A percentile compares a stretch with the other conserved stretches of the same genome.
Evolutionary conservation across 2,329 filamentous ascomycete species (phyloP).

Genomic region (Alternaria sp.): DNA sequence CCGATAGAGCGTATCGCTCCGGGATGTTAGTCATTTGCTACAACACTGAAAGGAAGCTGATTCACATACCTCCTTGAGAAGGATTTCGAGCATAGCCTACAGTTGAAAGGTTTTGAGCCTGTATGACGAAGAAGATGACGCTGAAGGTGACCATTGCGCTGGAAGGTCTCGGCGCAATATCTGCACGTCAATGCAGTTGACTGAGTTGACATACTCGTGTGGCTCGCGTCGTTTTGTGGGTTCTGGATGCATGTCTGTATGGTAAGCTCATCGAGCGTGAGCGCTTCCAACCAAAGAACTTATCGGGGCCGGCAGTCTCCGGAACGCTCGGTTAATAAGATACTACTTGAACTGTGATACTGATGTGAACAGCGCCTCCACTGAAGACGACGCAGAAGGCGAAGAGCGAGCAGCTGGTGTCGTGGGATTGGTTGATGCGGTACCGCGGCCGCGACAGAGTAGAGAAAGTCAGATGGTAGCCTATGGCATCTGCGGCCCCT

Average conservation of each 20-base stretch:
- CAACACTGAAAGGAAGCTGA: background rate
- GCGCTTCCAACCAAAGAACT: background rate
- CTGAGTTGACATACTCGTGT: background rate
- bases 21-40: background rate
- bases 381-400: background rate
- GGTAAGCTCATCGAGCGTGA: background rate
- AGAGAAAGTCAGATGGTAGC: background rate
- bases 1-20: background rate
- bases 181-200: background rate
- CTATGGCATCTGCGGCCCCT: background rate
- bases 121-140: conserved; percentile 1
- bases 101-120: background rate
- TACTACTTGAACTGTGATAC: background rate
- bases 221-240: background rate
- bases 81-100: background rate
- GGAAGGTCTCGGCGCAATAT: background rate
- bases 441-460: background rate
- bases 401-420: background rate
- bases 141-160: background rate
- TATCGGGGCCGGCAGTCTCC: background rate
- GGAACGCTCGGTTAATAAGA: background rate
- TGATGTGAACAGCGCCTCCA: background rate
- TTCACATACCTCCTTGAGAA: background rate
- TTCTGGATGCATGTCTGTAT: background rate
- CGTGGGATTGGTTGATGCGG: background rate